A percentile compares a stretch with the other conserved stretches of the same genome.
phyloP scores from a whole-genome alignment of 257 asterid genomes.

The Hygrophila difformis region DNA sequence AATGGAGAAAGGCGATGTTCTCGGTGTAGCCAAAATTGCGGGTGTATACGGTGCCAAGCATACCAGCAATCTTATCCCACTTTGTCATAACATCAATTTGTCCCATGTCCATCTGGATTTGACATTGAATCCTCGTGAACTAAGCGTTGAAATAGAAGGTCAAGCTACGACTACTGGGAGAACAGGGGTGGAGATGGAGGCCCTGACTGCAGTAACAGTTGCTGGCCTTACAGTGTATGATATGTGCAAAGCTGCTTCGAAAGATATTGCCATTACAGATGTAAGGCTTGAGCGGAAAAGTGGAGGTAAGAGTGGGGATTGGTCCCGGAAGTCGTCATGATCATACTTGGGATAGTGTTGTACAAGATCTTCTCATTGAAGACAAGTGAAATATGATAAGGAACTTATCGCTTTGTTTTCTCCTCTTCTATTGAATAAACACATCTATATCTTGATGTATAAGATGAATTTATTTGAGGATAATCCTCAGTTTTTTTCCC shows the following conservation, averaged over 20 bases:
- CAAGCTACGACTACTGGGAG: constrained; percentile 46
- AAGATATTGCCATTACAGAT: constrained; percentile 52
- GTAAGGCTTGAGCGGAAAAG: constrained; percentile 56
- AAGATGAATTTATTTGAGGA: too few species aligned
- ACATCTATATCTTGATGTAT: too few species aligned
- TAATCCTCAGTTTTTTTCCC: too few species aligned
- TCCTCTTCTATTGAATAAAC: too few species aligned
- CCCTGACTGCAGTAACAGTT: constrained; percentile 62
- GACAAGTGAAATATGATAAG: too few species aligned
- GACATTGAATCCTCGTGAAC: constrained; percentile 37
- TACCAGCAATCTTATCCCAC: constrained; percentile 70
- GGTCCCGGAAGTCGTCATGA: constrained; percentile 52
- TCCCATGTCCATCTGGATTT: constrained; percentile 49
- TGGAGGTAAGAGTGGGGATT: constrained; percentile 86
- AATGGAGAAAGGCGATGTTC: constrained; percentile 79
- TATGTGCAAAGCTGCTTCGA: constrained; percentile 88
- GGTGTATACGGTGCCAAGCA: constrained; percentile 77
- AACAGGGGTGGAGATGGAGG: constrained; percentile 96
- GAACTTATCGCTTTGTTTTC: too few species aligned
- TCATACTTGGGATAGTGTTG: too few species aligned
- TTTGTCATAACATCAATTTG: constrained; percentile 69
- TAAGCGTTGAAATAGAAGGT: constrained; percentile 55
- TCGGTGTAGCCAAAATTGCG: constrained; percentile 67
- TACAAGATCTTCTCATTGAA: too few species aligned
- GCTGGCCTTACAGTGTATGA: constrained; percentile 84